phyloP scores from a whole-genome alignment of 225 moss, liverwort and hornwort genomes.

The Asterella californica region DNA sequence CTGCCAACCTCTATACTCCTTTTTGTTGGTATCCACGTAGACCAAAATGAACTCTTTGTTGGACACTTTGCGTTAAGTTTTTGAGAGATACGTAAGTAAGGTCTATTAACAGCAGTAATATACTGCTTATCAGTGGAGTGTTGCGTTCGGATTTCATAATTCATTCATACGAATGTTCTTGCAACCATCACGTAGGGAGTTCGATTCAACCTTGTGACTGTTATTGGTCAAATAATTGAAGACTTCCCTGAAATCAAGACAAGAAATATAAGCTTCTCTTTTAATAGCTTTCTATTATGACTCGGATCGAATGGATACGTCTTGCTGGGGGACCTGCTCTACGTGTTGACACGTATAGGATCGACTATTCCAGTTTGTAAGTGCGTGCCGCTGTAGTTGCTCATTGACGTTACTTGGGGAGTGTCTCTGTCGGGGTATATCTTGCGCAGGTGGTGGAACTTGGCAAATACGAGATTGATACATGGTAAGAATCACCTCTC shows the following conservation, averaged over 20 bases:
- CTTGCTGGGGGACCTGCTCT: neutral
- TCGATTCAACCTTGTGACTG: too few species aligned
- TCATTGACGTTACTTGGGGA: neutral
- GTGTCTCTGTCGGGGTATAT: neutral
- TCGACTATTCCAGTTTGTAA: neutral
- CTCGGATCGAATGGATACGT: neutral
- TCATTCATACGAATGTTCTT: too few species aligned
- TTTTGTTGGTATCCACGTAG: too few species aligned
- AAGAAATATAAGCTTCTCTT: neutral
- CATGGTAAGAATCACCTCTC: slow-evolving; percentile 56
- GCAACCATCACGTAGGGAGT: too few species aligned
- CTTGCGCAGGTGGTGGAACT: slow-evolving; percentile 85
- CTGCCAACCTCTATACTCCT: too few species aligned
- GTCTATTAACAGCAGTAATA: too few species aligned
- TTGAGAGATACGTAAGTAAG: too few species aligned
- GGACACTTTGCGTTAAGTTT: too few species aligned
- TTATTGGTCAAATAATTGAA: too few species aligned
- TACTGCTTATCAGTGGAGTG: too few species aligned
- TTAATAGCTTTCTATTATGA: neutral
- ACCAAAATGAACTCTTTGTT: too few species aligned
- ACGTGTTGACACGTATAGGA: neutral
- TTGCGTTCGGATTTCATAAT: too few species aligned
- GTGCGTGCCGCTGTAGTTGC: slow-evolving; percentile 5
- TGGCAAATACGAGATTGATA: slow-evolving; percentile 93
- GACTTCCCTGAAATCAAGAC: neutral